Percentiles rank a stretch among this genome's conserved stretches.
Conservation (phyloP, 495 filamentous ascomycete genomes). For the Aspergillus sclerotioniger region DNA sequence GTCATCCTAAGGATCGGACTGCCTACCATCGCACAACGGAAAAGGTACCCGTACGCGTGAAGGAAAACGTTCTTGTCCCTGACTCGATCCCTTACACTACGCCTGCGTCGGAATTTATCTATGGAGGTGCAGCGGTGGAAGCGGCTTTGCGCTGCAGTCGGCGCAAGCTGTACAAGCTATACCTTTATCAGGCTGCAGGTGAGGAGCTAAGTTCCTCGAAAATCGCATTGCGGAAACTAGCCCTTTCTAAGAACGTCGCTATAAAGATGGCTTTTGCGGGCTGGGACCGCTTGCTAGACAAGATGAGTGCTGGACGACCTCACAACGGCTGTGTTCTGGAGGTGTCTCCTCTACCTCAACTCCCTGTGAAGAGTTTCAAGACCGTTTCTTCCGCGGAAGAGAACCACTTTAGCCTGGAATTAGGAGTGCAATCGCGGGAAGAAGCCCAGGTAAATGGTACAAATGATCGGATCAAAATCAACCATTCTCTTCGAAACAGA, state of each 20-base stretch:
- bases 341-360: constrained; percentile 73
- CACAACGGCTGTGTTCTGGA: constrained; percentile 92
- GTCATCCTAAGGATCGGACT: neutral
- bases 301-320: constrained; percentile 76
- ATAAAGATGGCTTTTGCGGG: constrained; percentile 53
- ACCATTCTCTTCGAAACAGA: constrained; percentile 35
- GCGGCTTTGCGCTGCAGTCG: constrained; percentile 68
- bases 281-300: constrained; percentile 68
- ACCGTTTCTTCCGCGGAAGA: constrained; percentile 37
- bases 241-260: constrained; percentile 52
- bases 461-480: constrained; percentile 35
- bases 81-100: constrained; percentile 74
- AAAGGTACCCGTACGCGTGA: constrained; percentile 37
- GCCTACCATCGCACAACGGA: constrained; percentile 26
- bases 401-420: constrained; percentile 52
- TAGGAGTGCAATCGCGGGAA: constrained; percentile 69
- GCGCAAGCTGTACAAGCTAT: constrained; percentile 80
- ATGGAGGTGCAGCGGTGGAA: constrained; percentile 76
- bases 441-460: constrained; percentile 69
- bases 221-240: constrained; percentile 56
- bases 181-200: constrained; percentile 57
- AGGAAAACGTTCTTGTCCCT: constrained; percentile 42
- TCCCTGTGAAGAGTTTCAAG: constrained; percentile 63
- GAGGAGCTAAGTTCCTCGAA: constrained; percentile 40
- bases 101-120: constrained; percentile 87